Percentiles rank a stretch among this genome's conserved stretches.
Evolutionary conservation across 2,329 filamentous ascomycete species (phyloP).

Genomic region (Calcarisporium arbuscula): DNA sequence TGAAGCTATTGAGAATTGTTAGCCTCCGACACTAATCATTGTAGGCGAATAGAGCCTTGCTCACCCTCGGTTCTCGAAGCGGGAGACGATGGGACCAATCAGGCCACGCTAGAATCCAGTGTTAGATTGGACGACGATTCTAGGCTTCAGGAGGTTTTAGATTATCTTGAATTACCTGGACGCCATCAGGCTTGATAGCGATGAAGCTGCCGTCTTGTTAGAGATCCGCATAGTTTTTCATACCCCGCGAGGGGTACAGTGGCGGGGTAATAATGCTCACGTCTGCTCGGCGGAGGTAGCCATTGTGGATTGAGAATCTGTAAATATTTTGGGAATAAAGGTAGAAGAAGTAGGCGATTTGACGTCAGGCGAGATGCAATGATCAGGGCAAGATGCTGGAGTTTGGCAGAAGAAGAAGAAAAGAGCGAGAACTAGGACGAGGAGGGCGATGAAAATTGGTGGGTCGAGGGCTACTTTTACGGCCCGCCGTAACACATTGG

Average conservation of each 20-base stretch:
- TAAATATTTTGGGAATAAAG: conserved; percentile 16
- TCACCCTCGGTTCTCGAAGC: conserved; percentile 94
- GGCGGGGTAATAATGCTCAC: conserved; percentile 50
- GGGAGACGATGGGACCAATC: conserved; percentile 92
- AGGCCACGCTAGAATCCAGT: conserved; percentile 71
- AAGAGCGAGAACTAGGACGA: conserved; percentile 31
- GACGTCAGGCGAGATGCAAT: conserved; percentile 20
- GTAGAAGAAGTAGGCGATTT: conserved; percentile 19
- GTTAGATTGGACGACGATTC: conserved; percentile 14
- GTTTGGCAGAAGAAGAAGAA: conserved; percentile 19
- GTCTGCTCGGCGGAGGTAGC: conserved; percentile 79
- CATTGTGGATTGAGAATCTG: conserved; percentile 32
- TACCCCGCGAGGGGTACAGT: conserved; percentile 21
- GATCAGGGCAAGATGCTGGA: conserved; percentile 18
- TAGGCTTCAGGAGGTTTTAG: neutral
- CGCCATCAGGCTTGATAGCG: conserved; percentile 99
- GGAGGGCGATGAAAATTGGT: conserved; percentile 34
- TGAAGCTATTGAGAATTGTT: conserved; percentile 59
- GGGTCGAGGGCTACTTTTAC: conserved; percentile 35
- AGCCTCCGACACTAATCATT: conserved; percentile 1
- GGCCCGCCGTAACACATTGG: conserved; percentile 18
- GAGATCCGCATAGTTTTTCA: conserved; percentile 9
- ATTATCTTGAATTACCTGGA: conserved; percentile 63
- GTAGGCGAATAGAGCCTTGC: conserved; percentile 18
- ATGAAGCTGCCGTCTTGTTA: conserved; percentile 70